These are phyloP conservation scores for Coix lacrymajobi DNA, from an alignment of 176 grass and related monocot genomes.

Conservation along the genomic window DNA sequence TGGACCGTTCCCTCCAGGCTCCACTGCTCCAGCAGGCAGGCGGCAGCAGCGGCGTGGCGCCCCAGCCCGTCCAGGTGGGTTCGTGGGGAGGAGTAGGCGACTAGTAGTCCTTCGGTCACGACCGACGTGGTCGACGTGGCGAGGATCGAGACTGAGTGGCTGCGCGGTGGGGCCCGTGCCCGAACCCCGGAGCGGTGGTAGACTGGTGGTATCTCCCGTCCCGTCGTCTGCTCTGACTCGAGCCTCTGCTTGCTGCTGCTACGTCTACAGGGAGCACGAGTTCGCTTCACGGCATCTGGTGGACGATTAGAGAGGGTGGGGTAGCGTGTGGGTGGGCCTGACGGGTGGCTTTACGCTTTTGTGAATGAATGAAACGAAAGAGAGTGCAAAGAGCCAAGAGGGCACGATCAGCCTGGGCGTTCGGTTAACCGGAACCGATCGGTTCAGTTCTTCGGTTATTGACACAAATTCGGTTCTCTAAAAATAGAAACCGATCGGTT, in stretches of 20 bases:
- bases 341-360: slow-evolving; percentile 1
- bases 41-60: no score
- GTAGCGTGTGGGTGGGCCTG: not conserved
- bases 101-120: not conserved
- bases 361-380: not conserved
- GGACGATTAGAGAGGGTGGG: not conserved
- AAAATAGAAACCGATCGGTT: no score
- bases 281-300: not conserved
- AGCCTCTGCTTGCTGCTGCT: no score
- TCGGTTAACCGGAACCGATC: no score
- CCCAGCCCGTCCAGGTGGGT: no score
- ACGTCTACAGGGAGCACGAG: not conserved
- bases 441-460: no score
- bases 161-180: not conserved
- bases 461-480: no score
- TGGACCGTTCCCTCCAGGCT: not conserved
- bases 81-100: no score
- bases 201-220: not conserved
- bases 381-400: not conserved
- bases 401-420: no score
- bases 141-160: not conserved
- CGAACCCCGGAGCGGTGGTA: no score
- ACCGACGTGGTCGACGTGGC: not conserved
- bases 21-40: no score
- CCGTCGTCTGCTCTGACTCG: no score